Conservation (phyloP, 495 filamentous ascomycete species). For the Daldinia decipiens region DNA sequence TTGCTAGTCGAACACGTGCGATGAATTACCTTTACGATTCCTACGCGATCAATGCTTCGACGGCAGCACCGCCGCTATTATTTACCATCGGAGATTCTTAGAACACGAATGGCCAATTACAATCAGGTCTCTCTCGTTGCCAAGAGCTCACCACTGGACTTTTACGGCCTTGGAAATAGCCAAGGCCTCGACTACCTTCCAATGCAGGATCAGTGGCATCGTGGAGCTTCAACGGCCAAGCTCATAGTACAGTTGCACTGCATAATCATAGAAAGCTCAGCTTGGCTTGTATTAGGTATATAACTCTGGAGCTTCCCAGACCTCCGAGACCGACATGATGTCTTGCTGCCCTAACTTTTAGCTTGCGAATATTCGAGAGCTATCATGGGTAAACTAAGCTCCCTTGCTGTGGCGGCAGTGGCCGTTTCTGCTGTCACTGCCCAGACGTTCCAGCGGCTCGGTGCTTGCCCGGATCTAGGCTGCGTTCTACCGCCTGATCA, state of each 20-base stretch:
- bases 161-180: slow-evolving; percentile 21
- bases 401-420: slow-evolving; percentile 48
- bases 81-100: slow-evolving; percentile 28
- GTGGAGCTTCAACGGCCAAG: slow-evolving; percentile 22
- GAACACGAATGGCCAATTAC: slow-evolving; percentile 26
- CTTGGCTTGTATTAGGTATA: slow-evolving; percentile 22
- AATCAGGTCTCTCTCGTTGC: slow-evolving; percentile 13
- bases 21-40: slow-evolving; percentile 29
- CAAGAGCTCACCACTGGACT: slow-evolving; percentile 29
- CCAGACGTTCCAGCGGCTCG: slow-evolving; percentile 76
- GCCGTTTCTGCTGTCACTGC: slow-evolving; percentile 54
- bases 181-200: slow-evolving; percentile 40
- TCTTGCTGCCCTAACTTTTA: slow-evolving; percentile 11
- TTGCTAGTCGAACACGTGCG: slow-evolving; percentile 28
- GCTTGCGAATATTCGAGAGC: slow-evolving; percentile 9
- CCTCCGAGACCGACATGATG: not conserved
- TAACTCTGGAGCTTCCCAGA: slow-evolving; percentile 7
- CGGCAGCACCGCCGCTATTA: slow-evolving; percentile 21
- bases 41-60: slow-evolving; percentile 15
- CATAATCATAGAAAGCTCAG: slow-evolving; percentile 9
- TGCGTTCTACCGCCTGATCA: slow-evolving; percentile 81
- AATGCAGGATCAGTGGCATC: slow-evolving; percentile 28
- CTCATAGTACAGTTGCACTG: slow-evolving; percentile 19
- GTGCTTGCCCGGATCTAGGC: slow-evolving; percentile 75
- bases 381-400: slow-evolving; percentile 43